Base-by-base conservation (phyloP, 495 filamentous ascomycete species). In the Penicillium macrosclerotiorum region DNA sequence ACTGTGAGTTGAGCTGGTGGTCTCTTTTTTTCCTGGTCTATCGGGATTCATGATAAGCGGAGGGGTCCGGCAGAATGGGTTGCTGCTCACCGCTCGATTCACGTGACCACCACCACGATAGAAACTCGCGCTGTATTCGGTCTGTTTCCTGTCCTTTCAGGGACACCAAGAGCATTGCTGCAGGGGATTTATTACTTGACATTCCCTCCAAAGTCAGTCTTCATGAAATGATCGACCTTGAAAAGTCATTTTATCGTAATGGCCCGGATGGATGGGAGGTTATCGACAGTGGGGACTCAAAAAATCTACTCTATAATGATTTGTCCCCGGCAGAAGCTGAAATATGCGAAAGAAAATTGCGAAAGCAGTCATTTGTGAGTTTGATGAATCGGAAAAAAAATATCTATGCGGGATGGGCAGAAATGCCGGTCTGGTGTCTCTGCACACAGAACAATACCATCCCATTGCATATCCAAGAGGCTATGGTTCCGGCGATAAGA, bases 31-130 rank as follows among this genome's bases (percentile, higher is more conserved):
- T 24, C 25, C 8, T 7, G 23, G 46, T 14, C 27, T 26, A 43
- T 39, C 38, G 32, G 41, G n/a, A n/a, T n/a, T 14, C 38, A 18
- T 24, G 45, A 49, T 49, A 49, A 46, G 51, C 41, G 51, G 51
- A 38, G 46, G n/a, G 23, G n/a, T 18, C 11, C 34, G 46, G 51
- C 46, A 54, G 46, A 49, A 49, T 49, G 36, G 5, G 23, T 12
- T 43, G 45, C 51, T 48, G 14, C 8, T 38, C 41, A 42, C 51
- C 41, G 37, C 36, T 18, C n/a, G 25, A 5, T 19, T 11, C 17
- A 9, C n/a, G 23, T 29, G 23, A 19, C 32, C 24, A 32, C 23
- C 11, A 27, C 25, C 11, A 11, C 25, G 11, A 27, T 27, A 27
- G 11, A 5, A 27, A 27, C 11, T 27, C 5, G 25, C 25, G 25